These are phyloP conservation scores for Schwanniomyces yamadae DNA, from an alignment of 805 yeast genomes.

Conservation along the genomic window DNA sequence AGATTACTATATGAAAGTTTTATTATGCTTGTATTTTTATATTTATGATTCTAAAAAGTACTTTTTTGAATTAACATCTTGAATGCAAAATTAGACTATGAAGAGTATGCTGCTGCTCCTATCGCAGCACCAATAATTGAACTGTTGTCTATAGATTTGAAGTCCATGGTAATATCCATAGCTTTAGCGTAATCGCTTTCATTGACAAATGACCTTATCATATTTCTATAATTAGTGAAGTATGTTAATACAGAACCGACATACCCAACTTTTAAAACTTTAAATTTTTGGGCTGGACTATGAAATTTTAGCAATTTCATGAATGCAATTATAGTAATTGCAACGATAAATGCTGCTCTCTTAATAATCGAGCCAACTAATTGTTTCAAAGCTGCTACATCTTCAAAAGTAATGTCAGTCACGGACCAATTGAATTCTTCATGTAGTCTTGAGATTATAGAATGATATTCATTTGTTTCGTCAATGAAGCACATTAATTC, in stretches of 20 bases:
- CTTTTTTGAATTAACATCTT: no score
- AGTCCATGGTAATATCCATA: constrained; percentile 32
- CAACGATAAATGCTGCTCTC: constrained; percentile 46
- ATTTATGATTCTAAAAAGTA: no score
- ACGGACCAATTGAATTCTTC: constrained; percentile 22
- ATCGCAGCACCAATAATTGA: constrained; percentile 56
- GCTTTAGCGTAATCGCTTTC: constrained; percentile 21
- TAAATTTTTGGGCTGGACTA: constrained; percentile 18
- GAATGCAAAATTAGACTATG: constrained; percentile 1
- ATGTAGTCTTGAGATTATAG: constrained; percentile 19
- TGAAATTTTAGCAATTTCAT: constrained; percentile 24
- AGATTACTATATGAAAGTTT: no score
- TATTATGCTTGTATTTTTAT: no score
- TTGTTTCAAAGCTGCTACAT: constrained; percentile 25
- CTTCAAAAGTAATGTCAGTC: constrained; percentile 19
- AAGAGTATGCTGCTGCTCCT: constrained; percentile 42
- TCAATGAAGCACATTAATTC: constrained; percentile 39
- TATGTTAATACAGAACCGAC: constrained; percentile 53
- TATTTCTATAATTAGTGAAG: constrained; percentile 37
- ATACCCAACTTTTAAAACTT: constrained; percentile 40
- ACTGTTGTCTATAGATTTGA: constrained; percentile 44
- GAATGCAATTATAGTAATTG: constrained; percentile 41
- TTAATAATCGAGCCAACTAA: constrained; percentile 38
- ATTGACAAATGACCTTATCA: constrained; percentile 23
- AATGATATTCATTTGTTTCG: constrained; percentile 24